Evolutionary conservation across 306 rosid genomes (phyloP), one percentile per base, ranked within the genome.

Genomic region (Vicia sativa): DNA sequence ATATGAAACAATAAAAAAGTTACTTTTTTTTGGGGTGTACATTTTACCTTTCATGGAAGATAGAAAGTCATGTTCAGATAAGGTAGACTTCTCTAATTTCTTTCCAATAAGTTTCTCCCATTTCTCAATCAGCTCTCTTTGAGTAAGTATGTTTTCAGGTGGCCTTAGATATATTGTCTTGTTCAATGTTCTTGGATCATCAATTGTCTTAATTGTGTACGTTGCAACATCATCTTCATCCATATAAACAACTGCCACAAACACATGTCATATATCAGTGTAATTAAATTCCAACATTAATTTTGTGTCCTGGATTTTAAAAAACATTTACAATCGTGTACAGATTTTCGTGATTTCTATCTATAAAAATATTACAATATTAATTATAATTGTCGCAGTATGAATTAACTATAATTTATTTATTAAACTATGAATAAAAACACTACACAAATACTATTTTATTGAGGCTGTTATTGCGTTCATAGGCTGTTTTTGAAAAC

Each of bases 141-240:
- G 98, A 38, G 89, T 72, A 26, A 92, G 90, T 43, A 85, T 68
- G 81, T 86, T 92, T 25, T 87, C 82, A 11, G 80, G 85, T 46
- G 98, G 95, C 73, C 90, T 80, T 57, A 92, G 81, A 50, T 89
- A 89, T 8, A 92, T 15, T 3, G 95, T 87, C 78, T 92, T 92
- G 92, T 92, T 89, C 67, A 81, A 44, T 3, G 98, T 89, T 70
- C 95, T 55, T 2, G 89, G 91, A 72, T 92, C 96, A 16, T 87
- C 92, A 55, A 90, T 82, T 70, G 92, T 63, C 72, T 86, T 92
- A 12, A 87, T 84, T 14, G 95, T 76, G 80, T 92, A 92, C 19
- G 73, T 74, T 12, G 79, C 89, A 0, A 89, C 72, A 75, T 92
- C 96, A 58, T 92, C 91, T 80, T 89, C 98, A 16, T 87, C 89